Evolutionary conservation across 2,329 filamentous ascomycete species (phyloP).

Genomic region (Talaromyces sp.): DNA sequence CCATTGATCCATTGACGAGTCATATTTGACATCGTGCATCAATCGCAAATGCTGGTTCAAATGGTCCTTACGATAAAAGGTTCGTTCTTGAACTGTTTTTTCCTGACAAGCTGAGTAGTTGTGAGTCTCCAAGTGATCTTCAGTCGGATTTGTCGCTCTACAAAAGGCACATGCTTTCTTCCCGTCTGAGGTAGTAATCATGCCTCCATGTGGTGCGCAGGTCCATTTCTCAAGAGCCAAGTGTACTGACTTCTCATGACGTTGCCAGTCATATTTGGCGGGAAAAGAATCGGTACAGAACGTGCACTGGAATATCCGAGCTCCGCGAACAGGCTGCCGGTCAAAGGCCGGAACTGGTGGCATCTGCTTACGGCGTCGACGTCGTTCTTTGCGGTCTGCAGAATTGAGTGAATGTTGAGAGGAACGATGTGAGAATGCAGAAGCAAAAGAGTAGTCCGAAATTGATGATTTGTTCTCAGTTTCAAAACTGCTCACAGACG

Average conservation of each 20-base stretch:
- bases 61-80: conserved; percentile 62
- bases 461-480: conserved; percentile 51
- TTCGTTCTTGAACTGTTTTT: conserved; percentile 57
- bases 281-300: conserved; percentile 57
- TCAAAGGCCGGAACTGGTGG: conserved; percentile 40
- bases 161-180: conserved; percentile 58
- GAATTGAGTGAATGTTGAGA: conserved; percentile 57
- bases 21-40: conserved; percentile 57
- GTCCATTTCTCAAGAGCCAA: conserved; percentile 57
- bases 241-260: conserved; percentile 58
- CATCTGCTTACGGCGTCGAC: conserved; percentile 51
- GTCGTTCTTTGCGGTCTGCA: conserved; percentile 56
- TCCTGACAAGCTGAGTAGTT: conserved; percentile 58
- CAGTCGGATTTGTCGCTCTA: conserved; percentile 50
- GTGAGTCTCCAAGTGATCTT: conserved; percentile 57
- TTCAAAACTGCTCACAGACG: conserved; percentile 53
- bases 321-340: conserved; percentile 39
- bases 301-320: conserved; percentile 55
- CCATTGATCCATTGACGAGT: conserved; percentile 56
- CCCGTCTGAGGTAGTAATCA: conserved; percentile 46
- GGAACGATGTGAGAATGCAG: conserved; percentile 53
- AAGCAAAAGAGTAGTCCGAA: conserved; percentile 53
- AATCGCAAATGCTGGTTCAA: conserved; percentile 58
- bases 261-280: conserved; percentile 58
- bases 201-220: conserved; percentile 56